Evolutionary conservation across 257 asterid genomes (phyloP).

Genomic region (Galeopsis tetrahit): DNA sequence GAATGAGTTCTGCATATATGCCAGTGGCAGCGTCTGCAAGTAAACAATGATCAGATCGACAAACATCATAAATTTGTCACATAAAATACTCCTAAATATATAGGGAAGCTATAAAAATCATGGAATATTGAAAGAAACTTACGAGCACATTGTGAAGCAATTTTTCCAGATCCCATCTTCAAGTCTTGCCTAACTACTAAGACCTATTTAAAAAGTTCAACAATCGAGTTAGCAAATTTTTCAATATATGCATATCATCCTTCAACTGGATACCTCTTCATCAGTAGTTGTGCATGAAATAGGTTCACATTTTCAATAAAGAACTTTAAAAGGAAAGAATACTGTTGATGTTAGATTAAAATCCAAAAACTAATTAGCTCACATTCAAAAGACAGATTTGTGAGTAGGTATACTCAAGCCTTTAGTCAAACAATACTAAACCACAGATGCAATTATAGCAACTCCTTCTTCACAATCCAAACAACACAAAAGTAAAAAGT

Average conservation of each 20-base stretch:
- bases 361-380: background rate
- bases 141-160: slow-evolving; percentile 99
- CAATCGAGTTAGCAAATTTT: slow-evolving; percentile 25
- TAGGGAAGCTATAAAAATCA: slow-evolving; percentile 22
- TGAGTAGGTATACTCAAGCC: no score
- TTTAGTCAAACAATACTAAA: no score
- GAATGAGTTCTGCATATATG: slow-evolving; percentile 83
- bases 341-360: background rate
- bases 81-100: slow-evolving; percentile 15
- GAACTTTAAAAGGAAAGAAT: background rate
- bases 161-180: slow-evolving; percentile 93
- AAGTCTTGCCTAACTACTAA: slow-evolving; percentile 95
- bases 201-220: slow-evolving; percentile 54
- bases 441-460: no score
- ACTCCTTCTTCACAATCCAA: no score
- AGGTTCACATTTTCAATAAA: background rate
- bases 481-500: no score
- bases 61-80: background rate
- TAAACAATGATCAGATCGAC: slow-evolving; percentile 25
- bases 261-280: slow-evolving; percentile 5
- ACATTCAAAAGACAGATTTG: background rate
- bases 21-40: slow-evolving; percentile 98
- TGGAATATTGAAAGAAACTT: slow-evolving; percentile 39
- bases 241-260: background rate
- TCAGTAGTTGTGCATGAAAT: slow-evolving; percentile 20